Evolutionary conservation across 2,329 filamentous ascomycete genomes (phyloP), one percentile per base, ranked within the genome.

Genomic region (Grosmannia clavigera): DNA sequence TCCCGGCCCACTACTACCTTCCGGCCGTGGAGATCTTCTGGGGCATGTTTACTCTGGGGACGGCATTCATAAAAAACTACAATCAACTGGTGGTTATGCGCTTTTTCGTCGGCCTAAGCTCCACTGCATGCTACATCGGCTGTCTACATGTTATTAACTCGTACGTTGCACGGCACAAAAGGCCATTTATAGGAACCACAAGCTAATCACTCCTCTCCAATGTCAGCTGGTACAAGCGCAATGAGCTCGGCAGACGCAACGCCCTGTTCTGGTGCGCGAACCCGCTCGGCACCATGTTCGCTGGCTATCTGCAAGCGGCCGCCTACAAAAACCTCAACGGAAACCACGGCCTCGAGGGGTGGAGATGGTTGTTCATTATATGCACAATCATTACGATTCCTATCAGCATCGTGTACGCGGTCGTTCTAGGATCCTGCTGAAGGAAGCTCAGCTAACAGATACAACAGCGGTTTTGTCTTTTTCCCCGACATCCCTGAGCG

Each of bases 181-280:
- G 4, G 19, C 43, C 19, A 19, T 6, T 14, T 12, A 19, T 22
- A 22, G 46, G 46, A 5, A 22, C 22, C 19, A 38, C 7, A 40
- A 31, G 35, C 16, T 31, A 11, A 22, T 55, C 53, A 12, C 2
- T 29, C 10, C 29, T 43, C 19, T 40, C 12, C 38, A 16, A 14
- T n/a, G 12, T 3, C 22, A 55, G 51, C 3, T 86, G 83, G 83
- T 85, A 85, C 64, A 84, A 76, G 0, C 74, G 76, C 29, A 72
- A 74, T 19, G 83, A 86, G 62, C 74, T 86, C 0, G 82, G 81
- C 0, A 86, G 85, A 66, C 75, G 84, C 2, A 81, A 76, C 3
- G 82, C 80, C 38, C 80, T 86, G 55, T 86, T 86, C 66, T 83
- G 80, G 0, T 75, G 79, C 0, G 82, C 80, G 10, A 57, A 55